phyloP scores from a whole-genome alignment of 306 rosid species.

The Medicago lupulina region DNA sequence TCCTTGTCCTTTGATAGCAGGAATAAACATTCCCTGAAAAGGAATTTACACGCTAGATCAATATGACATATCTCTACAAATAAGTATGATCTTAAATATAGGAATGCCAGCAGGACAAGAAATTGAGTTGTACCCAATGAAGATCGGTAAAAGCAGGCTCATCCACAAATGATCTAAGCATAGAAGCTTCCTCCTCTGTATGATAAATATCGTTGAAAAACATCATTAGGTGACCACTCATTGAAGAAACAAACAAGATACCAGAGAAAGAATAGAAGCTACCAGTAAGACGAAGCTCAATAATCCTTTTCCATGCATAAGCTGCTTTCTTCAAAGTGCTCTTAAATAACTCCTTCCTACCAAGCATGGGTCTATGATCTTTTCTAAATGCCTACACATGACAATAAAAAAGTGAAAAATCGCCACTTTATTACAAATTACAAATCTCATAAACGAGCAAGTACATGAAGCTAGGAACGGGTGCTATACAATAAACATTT shows the following conservation, averaged over 20 bases:
- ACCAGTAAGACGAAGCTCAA: conserved; percentile 90
- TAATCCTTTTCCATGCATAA: conserved; percentile 86
- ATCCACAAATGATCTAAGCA: conserved; percentile 78
- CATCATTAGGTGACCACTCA: neutral
- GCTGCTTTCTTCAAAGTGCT: conserved; percentile 80
- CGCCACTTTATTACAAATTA: conserved; percentile 13
- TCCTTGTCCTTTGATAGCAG: conserved; percentile 93
- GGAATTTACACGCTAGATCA: neutral
- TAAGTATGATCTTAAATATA: neutral
- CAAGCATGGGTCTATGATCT: conserved; percentile 74
- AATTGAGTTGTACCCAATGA: conserved; percentile 79
- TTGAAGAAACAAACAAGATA: conserved; percentile 20
- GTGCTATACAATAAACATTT: neutral
- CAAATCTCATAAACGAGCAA: neutral
- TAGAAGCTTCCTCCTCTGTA: conserved; percentile 85
- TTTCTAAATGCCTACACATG: conserved; percentile 69
- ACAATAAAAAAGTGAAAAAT: conserved; percentile 21
- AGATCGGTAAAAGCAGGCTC: conserved; percentile 92
- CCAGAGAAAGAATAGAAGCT: conserved; percentile 12
- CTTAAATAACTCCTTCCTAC: conserved; percentile 87
- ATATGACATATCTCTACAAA: neutral
- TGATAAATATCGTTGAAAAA: conserved; percentile 8
- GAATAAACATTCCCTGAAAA: conserved; percentile 90
- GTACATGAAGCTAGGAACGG: neutral
- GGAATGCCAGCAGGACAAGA: conserved; percentile 27